phyloP scores from a whole-genome alignment of 169 alveolate genomes.

The Blepharisma undulans region DNA sequence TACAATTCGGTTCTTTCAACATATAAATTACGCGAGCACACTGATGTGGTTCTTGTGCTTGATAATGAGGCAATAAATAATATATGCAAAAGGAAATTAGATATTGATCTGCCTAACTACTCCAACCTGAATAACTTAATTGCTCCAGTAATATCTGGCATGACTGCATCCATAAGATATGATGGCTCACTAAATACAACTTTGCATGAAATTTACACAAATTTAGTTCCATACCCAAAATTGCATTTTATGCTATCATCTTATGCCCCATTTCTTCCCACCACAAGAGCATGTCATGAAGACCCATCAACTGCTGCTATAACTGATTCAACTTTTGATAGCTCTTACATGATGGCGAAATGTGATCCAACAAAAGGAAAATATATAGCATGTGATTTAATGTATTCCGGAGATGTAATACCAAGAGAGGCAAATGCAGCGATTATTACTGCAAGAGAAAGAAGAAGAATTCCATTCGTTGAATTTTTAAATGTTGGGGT shows the following conservation, averaged over 20 bases:
- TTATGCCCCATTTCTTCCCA: conserved; percentile 98
- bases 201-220: conserved; percentile 97
- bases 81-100: conserved; percentile 95
- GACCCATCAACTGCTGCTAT: conserved; percentile 97
- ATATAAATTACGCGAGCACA: conserved; percentile 97
- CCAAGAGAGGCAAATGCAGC: conserved; percentile 99
- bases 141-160: conserved; percentile 93
- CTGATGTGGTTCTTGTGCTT: conserved; percentile 97
- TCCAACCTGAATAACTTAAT: conserved; percentile 96
- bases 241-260: conserved; percentile 97
- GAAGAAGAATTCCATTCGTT: conserved; percentile 95
- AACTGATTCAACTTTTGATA: conserved; percentile 97
- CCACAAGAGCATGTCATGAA: conserved; percentile 98
- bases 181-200: conserved; percentile 98
- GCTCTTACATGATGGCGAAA: conserved; percentile 98
- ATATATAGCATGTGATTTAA: conserved; percentile 97
- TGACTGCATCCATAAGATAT: conserved; percentile 95
- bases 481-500: conserved; percentile 99
- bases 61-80: conserved; percentile 99
- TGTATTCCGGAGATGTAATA: conserved; percentile 98
- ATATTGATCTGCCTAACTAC: conserved; percentile 97
- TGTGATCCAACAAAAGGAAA: conserved; percentile 99
- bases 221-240: conserved; percentile 98
- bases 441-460: conserved; percentile 96
- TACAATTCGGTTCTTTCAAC: conserved; percentile 97